Percentiles rank a stretch among this genome's conserved stretches.
phyloP scores from a whole-genome alignment of 164 flowering plant species.

The Houttuynia cordata region DNA sequence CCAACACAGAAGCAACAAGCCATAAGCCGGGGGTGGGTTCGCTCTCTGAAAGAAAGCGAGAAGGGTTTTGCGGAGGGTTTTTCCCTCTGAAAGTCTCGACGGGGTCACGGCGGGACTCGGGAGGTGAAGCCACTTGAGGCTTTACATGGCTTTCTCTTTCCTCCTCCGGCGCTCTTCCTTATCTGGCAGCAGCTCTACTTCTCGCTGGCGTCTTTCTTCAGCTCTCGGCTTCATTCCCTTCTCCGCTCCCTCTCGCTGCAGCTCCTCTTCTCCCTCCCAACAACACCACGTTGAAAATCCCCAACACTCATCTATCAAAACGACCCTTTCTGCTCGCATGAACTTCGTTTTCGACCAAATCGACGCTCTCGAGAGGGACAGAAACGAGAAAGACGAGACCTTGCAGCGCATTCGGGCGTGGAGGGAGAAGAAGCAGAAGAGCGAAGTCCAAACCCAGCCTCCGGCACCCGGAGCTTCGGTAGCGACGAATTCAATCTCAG shows the following conservation, averaged over 20 bases:
- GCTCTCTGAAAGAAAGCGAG: too few species aligned
- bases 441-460: conserved; percentile 2
- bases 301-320: conserved; percentile 15
- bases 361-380: conserved; percentile 64
- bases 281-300: conserved; percentile 6
- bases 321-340: conserved; percentile 68
- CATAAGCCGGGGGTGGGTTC: too few species aligned
- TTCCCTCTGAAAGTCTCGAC: too few species aligned
- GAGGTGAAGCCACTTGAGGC: background rate
- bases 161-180: conserved; percentile 12
- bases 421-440: conserved; percentile 48
- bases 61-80: conserved; percentile 3
- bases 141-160: conserved; percentile 25
- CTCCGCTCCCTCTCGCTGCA: background rate
- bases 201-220: conserved; percentile 5
- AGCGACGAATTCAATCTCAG: conserved; percentile 3
- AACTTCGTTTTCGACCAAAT: conserved; percentile 96
- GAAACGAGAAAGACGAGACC: conserved; percentile 56
- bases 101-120: too few species aligned
- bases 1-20: too few species aligned
- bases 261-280: conserved; percentile 2
- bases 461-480: background rate
- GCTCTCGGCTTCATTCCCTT: background rate
- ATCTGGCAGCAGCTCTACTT: conserved; percentile 7
- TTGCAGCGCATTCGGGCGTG: conserved; percentile 75